Evolutionary conservation across 1,284 basidiomycete genomes (phyloP).

Genomic region (Tilletia horrida): DNA sequence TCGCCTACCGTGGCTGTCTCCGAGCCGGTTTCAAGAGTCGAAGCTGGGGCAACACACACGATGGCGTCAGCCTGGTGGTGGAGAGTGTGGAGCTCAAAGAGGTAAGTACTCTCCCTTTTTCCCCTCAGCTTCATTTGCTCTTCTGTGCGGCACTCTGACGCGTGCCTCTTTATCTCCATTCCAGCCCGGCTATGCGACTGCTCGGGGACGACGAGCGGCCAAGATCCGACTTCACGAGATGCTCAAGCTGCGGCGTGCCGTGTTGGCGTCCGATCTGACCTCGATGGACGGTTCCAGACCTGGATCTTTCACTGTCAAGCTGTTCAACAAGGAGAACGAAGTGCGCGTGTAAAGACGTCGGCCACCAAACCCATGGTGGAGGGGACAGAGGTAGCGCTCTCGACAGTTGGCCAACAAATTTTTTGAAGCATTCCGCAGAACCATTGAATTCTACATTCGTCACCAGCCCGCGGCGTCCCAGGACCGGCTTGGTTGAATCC

Average conservation of each 20-base stretch:
- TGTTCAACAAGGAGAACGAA: too few relatives aligned
- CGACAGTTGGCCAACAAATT: too few relatives aligned
- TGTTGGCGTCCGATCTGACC: not conserved
- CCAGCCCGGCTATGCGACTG: slow-evolving; percentile 39
- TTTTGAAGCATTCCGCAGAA: too few relatives aligned
- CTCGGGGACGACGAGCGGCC: slow-evolving; percentile 30
- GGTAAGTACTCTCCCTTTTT: slow-evolving; percentile 49
- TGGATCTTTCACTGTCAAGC: too few relatives aligned
- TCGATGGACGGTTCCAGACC: too few relatives aligned
- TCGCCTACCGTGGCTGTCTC: slow-evolving; percentile 60
- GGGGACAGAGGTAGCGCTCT: too few relatives aligned
- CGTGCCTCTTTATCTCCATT: not conserved
- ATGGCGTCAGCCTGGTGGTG: slow-evolving; percentile 61
- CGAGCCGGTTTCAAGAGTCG: slow-evolving; percentile 59
- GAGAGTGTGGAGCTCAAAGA: slow-evolving; percentile 58
- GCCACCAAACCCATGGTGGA: too few relatives aligned
- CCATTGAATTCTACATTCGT: too few relatives aligned
- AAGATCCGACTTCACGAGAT: slow-evolving; percentile 40
- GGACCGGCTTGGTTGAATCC: too few relatives aligned
- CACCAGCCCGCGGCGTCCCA: too few relatives aligned
- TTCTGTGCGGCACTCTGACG: too few relatives aligned
- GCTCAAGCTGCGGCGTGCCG: slow-evolving; percentile 23
- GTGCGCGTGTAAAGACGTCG: too few relatives aligned
- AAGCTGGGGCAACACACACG: slow-evolving; percentile 63
- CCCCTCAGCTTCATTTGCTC: not conserved